Conservation (phyloP, 345 rosid genomes). For the Eucalyptus cladocalyx region DNA sequence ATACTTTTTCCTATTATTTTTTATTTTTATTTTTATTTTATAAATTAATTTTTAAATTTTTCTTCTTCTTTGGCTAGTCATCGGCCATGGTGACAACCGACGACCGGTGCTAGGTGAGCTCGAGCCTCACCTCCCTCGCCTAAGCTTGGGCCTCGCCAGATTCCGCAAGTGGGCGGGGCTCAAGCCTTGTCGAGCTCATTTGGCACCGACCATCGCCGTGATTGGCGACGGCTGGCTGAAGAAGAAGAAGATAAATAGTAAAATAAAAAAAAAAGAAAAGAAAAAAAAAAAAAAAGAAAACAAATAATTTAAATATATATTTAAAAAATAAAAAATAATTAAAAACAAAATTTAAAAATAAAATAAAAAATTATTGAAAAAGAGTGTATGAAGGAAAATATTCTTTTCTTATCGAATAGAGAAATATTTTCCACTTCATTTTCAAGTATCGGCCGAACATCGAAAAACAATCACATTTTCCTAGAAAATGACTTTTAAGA, state of each 20-base stretch:
- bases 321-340: no score
- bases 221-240: accelerated
- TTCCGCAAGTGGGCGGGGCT: accelerated
- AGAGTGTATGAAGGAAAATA: no score
- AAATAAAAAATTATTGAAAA: no score
- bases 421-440: no score
- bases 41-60: no score
- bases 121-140: accelerated
- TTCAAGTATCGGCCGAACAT: accelerated
- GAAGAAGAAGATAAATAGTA: no score
- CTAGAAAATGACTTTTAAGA: no score
- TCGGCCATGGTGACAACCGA: accelerated
- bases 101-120: accelerated
- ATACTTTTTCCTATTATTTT: no score
- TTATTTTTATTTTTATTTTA: no score
- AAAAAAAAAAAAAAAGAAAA: accelerated
- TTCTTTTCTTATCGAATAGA: no score
- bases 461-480: no score
- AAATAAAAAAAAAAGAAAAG: accelerated
- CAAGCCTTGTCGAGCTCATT: accelerated
- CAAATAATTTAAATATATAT: accelerated
- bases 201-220: accelerated
- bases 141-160: accelerated
- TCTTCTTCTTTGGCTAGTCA: accelerated
- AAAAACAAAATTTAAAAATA: no score